A percentile compares a stretch with the other conserved stretches of the same genome.
These are phyloP conservation scores for Paecilomyces sp. DNA, from an alignment of 2,329 filamentous ascomycete species.

Conservation along the genomic window DNA sequence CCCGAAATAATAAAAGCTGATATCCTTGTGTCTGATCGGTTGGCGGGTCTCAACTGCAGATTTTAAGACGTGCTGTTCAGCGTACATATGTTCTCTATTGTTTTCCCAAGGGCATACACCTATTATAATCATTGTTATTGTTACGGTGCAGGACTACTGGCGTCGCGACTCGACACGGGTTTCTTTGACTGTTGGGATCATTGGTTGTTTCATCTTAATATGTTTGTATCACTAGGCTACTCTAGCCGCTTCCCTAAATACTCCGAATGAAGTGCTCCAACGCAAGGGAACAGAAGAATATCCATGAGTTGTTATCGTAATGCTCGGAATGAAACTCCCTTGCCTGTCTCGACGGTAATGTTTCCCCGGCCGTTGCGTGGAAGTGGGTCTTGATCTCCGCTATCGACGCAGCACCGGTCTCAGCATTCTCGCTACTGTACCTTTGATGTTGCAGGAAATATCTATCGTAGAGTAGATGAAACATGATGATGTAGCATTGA, in stretches of 20 bases:
- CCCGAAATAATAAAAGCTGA: conserved; percentile 20
- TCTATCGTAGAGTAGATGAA: neutral
- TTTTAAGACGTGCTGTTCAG: neutral
- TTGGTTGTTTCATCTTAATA: neutral
- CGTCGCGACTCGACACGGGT: neutral
- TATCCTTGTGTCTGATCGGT: neutral
- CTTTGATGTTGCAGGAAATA: neutral
- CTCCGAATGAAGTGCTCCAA: neutral
- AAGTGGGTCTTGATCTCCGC: neutral
- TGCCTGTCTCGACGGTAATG: neutral
- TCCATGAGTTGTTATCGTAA: neutral
- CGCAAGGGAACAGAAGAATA: neutral
- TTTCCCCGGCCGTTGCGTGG: neutral
- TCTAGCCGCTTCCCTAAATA: neutral
- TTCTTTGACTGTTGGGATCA: neutral
- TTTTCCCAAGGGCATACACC: neutral
- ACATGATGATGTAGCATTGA: neutral
- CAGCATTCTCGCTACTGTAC: neutral
- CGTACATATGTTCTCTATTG: neutral
- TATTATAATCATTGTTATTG: neutral
- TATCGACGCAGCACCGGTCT: neutral
- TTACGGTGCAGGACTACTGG: neutral
- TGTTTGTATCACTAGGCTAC: neutral
- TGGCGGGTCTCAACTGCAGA: neutral
- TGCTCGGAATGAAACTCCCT: neutral